Evolutionary conservation across 108 stramenopile species (phyloP), one percentile per base, ranked within the genome.

Genomic region (Discostella stelligeroides): DNA sequence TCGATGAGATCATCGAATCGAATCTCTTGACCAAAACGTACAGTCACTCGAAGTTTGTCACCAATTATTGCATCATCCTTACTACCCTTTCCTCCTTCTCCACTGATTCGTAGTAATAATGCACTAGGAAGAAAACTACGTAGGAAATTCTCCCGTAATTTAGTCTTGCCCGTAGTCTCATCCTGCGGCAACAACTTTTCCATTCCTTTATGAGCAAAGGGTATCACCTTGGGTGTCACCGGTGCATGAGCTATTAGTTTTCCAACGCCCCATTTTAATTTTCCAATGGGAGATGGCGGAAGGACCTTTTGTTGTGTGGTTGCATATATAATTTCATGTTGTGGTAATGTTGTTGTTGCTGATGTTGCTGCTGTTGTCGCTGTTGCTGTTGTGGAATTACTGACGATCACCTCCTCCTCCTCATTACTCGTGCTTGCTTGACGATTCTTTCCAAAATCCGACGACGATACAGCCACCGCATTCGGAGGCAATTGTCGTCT

Each of bases 221-320:
- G 90, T 20, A 92, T 78, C 10, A 92, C 86, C 38, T 66, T 41
- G 21, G 88, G 85, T 29, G 71, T 68, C 5, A 70, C 47, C 21
- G 82, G 85, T 12, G 88, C 81, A 72, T 92, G 86, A n/a, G 88
- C 88, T 34, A 92, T 86, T 24, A 89, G 59, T 68, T 89, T 89
- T 12, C 88, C 90, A 6, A 88, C 84, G 7, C 90, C 90, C 88
- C 88, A 89, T 80, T 88, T 88, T 43, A 92, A 66, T 21, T 84
- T 82, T 7, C 88, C 72, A 18, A 51, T 17, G 67, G 30, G 47
- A 18, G 82, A 61, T 30, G 46, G 54, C 56, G 67, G 70, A n/a
- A 66, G 53, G 45, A 65, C 61, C 47, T 50, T 57, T 1, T 76
- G 75, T 45, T 29, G 0, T 41, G 25, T 57, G 9, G 75, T 76